A percentile compares a stretch with the other conserved stretches of the same genome.
Conservation (phyloP, 805 yeast species). For the Starmerella bombi region DNA sequence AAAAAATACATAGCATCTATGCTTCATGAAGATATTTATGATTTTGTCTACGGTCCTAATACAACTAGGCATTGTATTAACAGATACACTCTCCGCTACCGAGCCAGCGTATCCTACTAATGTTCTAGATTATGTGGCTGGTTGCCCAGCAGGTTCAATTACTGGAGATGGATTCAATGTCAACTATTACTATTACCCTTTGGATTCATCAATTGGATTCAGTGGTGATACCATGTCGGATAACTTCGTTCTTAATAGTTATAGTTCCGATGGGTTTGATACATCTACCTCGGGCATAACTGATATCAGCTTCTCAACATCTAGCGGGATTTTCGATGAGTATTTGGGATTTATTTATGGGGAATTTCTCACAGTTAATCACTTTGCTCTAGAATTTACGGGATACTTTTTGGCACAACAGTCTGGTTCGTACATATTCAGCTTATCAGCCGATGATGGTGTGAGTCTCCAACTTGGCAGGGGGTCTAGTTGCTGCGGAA, state of each 20-base stretch:
- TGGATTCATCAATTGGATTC: background rate
- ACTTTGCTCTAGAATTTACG: conserved; percentile 1
- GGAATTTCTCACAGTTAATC: background rate
- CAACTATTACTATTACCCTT: background rate
- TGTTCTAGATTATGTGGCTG: conserved; percentile 60
- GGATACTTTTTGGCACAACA: conserved; percentile 3
- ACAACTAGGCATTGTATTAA: background rate
- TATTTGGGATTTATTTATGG: background rate
- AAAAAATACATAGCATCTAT: background rate
- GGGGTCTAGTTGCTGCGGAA: conserved; percentile 6
- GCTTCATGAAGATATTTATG: background rate
- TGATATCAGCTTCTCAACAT: background rate
- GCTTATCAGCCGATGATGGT: conserved; percentile 2
- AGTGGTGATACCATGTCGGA: background rate
- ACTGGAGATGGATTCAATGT: background rate
- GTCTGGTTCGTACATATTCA: conserved; percentile 1
- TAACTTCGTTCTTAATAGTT: background rate
- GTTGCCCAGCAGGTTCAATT: conserved; percentile 53
- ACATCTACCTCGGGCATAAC: background rate
- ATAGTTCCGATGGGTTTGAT: background rate
- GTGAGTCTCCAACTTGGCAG: conserved; percentile 5
- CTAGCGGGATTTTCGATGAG: background rate
- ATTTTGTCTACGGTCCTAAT: background rate
- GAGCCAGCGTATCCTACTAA: background rate
- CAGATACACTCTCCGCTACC: background rate